phyloP scores from a whole-genome alignment of 345 rosid genomes.

The Salix suchowensis region DNA sequence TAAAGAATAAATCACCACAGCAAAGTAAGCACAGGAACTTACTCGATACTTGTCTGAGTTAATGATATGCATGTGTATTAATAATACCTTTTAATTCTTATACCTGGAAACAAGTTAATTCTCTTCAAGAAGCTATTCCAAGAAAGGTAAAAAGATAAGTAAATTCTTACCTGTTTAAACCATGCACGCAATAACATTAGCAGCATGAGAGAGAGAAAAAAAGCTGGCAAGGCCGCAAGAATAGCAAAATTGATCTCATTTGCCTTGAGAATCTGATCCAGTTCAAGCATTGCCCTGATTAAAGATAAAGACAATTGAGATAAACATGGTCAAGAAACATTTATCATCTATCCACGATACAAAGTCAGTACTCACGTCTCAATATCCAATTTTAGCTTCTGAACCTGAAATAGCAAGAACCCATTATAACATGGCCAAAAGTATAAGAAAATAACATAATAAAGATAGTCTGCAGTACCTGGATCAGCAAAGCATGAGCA shows the following conservation, averaged over 20 bases:
- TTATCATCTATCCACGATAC: constrained; percentile 11
- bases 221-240: constrained; percentile 96
- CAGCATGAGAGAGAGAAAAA: constrained; percentile 62
- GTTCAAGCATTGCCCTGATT: constrained; percentile 93
- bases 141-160: not conserved
- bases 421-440: constrained; percentile 8
- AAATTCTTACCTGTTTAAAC: constrained; percentile 56
- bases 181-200: constrained; percentile 62
- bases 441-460: constrained; percentile 10
- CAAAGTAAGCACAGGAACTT: no score
- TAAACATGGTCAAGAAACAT: constrained; percentile 5
- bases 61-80: no score
- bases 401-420: constrained; percentile 60
- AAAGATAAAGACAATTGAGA: constrained; percentile 13
- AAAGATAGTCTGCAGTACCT: constrained; percentile 41
- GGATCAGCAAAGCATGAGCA: constrained; percentile 92
- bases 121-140: not conserved
- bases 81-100: not conserved
- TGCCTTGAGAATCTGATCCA: constrained; percentile 92
- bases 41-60: no score
- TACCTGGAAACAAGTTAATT: not conserved
- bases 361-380: constrained; percentile 65
- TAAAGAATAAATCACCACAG: no score
- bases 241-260: constrained; percentile 94
- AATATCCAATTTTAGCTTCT: constrained; percentile 88